Evolutionary conservation across 495 filamentous ascomycete genomes (phyloP).

Genomic region (Glarea lozoyensis): DNA sequence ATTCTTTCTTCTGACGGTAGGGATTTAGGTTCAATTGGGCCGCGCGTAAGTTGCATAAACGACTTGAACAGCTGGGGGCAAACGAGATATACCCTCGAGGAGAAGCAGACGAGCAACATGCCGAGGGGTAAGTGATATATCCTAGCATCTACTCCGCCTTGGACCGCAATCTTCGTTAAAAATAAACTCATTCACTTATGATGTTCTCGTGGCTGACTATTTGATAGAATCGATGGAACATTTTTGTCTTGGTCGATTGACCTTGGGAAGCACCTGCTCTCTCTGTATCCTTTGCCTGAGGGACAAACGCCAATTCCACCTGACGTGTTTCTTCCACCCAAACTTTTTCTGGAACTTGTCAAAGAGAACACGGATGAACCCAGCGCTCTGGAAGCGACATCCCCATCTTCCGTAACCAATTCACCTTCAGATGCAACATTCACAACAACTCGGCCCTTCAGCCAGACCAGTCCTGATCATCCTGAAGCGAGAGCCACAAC

Average conservation of each 20-base stretch:
- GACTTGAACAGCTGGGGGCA: conserved; percentile 79
- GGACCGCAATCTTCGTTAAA: no score
- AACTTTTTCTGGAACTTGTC: conserved; percentile 53
- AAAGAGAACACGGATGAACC: neutral
- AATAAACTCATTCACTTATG: no score
- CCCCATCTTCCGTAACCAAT: neutral
- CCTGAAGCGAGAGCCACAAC: neutral
- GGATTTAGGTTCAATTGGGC: conserved; percentile 80
- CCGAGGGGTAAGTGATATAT: conserved; percentile 62
- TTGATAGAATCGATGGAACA: conserved; percentile 60
- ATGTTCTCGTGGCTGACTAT: neutral
- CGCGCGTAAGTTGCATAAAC: conserved; percentile 74
- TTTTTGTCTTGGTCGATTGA: conserved; percentile 71
- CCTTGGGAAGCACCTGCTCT: conserved; percentile 54
- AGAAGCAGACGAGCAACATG: conserved; percentile 87
- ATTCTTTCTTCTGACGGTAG: no score
- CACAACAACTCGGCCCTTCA: neutral
- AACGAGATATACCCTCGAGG: conserved; percentile 65
- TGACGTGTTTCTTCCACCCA: conserved; percentile 67
- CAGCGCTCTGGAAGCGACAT: neutral
- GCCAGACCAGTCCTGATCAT: neutral
- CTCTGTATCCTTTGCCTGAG: conserved; percentile 57
- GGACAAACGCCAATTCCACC: conserved; percentile 62
- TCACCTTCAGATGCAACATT: neutral
- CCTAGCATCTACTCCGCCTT: neutral